These are phyloP conservation scores for Chrysophaeum taylorii DNA, from an alignment of 352 stramenopile species.

Conservation along the genomic window DNA sequence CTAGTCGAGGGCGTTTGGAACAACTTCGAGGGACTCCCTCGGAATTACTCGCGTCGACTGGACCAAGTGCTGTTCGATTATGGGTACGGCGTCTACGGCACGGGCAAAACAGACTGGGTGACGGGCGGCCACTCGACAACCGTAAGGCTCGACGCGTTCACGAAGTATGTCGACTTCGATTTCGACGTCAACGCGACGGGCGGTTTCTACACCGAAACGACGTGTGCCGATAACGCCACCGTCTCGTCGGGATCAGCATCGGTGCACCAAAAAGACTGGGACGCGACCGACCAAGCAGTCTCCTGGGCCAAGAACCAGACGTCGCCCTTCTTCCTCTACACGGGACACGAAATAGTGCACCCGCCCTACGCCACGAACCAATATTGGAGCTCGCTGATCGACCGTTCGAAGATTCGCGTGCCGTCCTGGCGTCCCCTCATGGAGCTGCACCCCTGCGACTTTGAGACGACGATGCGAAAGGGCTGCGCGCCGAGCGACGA, in stretches of 20 bases:
- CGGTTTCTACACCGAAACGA: conserved; percentile 14
- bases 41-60: conserved; percentile 16
- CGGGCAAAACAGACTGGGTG: conserved; percentile 24
- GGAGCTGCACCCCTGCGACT: conserved; percentile 28
- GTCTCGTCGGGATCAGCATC: background rate
- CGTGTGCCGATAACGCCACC: conserved; percentile 17
- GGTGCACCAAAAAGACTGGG: conserved; percentile 23
- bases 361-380: conserved; percentile 27
- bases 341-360: conserved; percentile 31
- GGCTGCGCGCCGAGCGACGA: conserved; percentile 21
- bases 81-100: conserved; percentile 11
- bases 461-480: conserved; percentile 29
- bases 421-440: conserved; percentile 21
- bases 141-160: conserved; percentile 20
- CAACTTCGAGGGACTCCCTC: conserved; percentile 30
- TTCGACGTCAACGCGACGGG: conserved; percentile 24
- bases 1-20: conserved; percentile 27
- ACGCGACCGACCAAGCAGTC: conserved; percentile 12
- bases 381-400: conserved; percentile 22
- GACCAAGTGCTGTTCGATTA: conserved; percentile 10
- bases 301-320: conserved; percentile 20
- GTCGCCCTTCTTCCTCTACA: conserved; percentile 30
- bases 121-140: conserved; percentile 22
- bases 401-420: conserved; percentile 22
- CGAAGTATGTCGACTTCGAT: conserved; percentile 23